Evolutionary conservation across 2,329 filamentous ascomycete genomes (phyloP).

Genomic region (Colletotrichum lindemuthianum): DNA sequence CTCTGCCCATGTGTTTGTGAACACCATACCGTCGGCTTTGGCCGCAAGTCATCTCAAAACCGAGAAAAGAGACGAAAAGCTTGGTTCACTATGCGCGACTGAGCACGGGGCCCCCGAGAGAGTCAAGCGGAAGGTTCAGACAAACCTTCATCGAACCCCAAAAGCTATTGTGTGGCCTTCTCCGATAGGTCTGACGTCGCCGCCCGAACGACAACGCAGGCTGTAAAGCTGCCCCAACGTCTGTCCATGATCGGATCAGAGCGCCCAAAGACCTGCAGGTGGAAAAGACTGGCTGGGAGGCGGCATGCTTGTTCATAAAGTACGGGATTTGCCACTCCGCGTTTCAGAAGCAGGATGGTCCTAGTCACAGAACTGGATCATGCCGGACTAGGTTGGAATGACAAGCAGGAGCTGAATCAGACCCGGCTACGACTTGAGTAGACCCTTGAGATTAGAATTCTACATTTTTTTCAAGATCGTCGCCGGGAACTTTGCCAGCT

Average conservation of each 20-base stretch:
- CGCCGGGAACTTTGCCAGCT: neutral
- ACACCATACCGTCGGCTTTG: conserved; percentile 6
- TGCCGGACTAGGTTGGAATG: neutral
- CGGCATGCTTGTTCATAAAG: conserved; percentile 8
- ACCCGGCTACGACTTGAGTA: neutral
- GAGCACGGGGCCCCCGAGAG: neutral
- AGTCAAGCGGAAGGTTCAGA: conserved; percentile 15
- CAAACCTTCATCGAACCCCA: neutral
- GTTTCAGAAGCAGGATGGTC: conserved; percentile 35
- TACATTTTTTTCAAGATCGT: too few relatives aligned
- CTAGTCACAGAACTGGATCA: conserved; percentile 9
- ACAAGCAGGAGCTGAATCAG: neutral
- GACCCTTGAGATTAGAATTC: neutral
- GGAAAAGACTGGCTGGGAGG: conserved; percentile 1
- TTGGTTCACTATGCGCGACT: neutral
- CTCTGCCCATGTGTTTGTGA: neutral
- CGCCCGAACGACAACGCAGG: conserved; percentile 26
- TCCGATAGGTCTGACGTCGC: conserved; percentile 16
- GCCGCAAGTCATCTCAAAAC: conserved; percentile 13
- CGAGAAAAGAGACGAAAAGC: conserved; percentile 9
- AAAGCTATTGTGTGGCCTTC: conserved; percentile 1
- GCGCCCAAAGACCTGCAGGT: conserved; percentile 5
- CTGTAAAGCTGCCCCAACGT: conserved; percentile 11
- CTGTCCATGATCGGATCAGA: conserved; percentile 13
- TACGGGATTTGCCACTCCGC: conserved; percentile 35